Base-by-base conservation (phyloP, 352 stramenopile genomes). In the Pythium coloratum region DNA sequence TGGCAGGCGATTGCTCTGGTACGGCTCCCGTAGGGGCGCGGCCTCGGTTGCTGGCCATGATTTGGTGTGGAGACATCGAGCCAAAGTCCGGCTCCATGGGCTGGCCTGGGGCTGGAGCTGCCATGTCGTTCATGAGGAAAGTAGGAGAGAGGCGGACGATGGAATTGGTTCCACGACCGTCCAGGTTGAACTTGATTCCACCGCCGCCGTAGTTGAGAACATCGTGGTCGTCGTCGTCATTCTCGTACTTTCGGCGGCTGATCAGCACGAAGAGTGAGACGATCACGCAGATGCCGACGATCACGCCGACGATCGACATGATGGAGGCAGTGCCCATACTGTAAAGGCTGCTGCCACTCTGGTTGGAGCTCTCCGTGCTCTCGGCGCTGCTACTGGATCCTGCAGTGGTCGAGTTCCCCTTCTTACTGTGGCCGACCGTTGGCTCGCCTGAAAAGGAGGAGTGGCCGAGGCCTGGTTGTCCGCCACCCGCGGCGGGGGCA, bases 291-390 rank as follows among this genome's bases (percentile, higher is more conserved):
- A 93, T 86, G 28, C 82, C 80, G n/a, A 76, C 76, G 16, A 93
- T 57, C 24, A 93, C 84, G 16, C 84, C 82, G 50, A 90, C 74
- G 59, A 93, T 88, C 24, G 81, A 88, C 57, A 90, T 53, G 67
- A 93, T 91, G 30, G 84, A 91, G 6, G 70, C 72, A 36, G 80
- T 76, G 24, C 75, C 81, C 58, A 93, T 71, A 53, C 68, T 86
- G 73, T 89, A 90, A 8, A 73, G 77, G 1, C 67, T 76, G 28
- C 73, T 81, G 14, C 73, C 75, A 9, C 76, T 84, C 33, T 67
- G n/a, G 71, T 78, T 72, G 65, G 81, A 62, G 76, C 75, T 77
- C 32, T 86, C 75, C 2, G 76, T 55, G 26, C 54, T 59, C 49
- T 62, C 12, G 28, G 34, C 26, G 40, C 46, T 26, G 50, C 58